A percentile compares a stretch with the other conserved stretches of the same genome.
These are phyloP conservation scores for Suillus bovinus DNA, from an alignment of 768 basidiomycete genomes.

Conservation along the genomic window DNA sequence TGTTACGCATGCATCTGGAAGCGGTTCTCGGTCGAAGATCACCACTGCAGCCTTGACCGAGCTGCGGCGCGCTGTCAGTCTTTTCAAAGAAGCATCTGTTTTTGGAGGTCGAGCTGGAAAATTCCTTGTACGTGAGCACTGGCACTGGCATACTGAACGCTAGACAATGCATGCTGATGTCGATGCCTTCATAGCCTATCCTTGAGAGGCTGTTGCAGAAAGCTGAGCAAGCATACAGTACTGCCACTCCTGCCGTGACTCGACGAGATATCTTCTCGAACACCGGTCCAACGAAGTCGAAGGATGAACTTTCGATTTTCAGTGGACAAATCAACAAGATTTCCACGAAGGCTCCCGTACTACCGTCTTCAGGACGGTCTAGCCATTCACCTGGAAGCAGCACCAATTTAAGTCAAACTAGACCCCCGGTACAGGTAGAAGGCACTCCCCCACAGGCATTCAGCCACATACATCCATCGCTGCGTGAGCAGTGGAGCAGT, in stretches of 20 bases:
- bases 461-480: slow-evolving; percentile 52
- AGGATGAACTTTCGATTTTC: slow-evolving; percentile 75
- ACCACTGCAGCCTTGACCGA: slow-evolving; percentile 71
- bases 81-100: slow-evolving; percentile 63
- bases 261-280: slow-evolving; percentile 59
- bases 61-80: slow-evolving; percentile 55
- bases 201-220: slow-evolving; percentile 60
- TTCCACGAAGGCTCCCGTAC: slow-evolving; percentile 41
- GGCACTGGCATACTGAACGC: neutral
- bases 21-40: slow-evolving; percentile 54
- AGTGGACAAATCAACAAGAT: slow-evolving; percentile 73
- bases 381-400: slow-evolving; percentile 15
- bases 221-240: slow-evolving; percentile 54
- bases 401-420: slow-evolving; percentile 12
- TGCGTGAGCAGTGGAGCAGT: slow-evolving; percentile 54
- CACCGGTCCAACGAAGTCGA: slow-evolving; percentile 43
- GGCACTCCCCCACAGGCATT: slow-evolving; percentile 28
- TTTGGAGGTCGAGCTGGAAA: slow-evolving; percentile 70
- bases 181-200: slow-evolving; percentile 51
- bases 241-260: slow-evolving; percentile 44
- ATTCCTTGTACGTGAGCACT: slow-evolving; percentile 53
- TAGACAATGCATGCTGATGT: neutral
- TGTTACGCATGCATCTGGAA: slow-evolving; percentile 61
- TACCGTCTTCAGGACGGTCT: slow-evolving; percentile 13
- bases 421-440: slow-evolving; percentile 8